These are phyloP conservation scores for Cardamine occulta DNA, from an alignment of 345 rosid genomes.

Conservation along the genomic window DNA sequence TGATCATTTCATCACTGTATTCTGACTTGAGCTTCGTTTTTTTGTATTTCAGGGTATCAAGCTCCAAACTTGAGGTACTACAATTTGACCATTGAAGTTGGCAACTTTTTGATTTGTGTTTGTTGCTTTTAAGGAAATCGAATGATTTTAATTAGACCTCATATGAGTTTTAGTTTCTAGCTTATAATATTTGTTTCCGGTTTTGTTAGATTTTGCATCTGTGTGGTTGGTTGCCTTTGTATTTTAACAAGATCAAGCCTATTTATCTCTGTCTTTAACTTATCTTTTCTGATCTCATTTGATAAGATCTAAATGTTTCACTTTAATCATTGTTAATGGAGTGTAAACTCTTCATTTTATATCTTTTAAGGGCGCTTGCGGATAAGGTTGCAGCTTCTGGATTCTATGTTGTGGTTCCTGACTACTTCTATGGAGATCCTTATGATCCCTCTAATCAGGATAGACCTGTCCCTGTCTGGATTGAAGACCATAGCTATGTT, in stretches of 20 bases:
- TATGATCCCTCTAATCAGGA: constrained; percentile 43
- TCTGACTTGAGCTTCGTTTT: constrained; percentile 10
- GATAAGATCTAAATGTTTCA: not conserved
- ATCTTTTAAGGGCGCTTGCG: constrained; percentile 60
- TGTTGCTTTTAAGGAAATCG: not conserved
- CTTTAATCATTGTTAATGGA: not conserved
- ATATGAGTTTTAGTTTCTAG: not conserved
- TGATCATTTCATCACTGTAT: constrained; percentile 5
- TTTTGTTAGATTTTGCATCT: not conserved
- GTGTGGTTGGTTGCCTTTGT: not conserved
- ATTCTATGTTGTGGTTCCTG: constrained; percentile 74
- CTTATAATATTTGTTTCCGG: not conserved
- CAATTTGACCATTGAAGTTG: not conserved
- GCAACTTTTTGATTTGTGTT: not conserved
- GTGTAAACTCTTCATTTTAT: not conserved
- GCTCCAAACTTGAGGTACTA: constrained; percentile 64
- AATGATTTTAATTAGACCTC: not conserved
- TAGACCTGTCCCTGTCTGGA: constrained; percentile 54
- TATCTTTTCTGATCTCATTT: not conserved
- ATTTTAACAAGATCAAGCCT: constrained; percentile 14
- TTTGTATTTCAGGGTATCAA: constrained; percentile 56
- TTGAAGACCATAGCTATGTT: constrained; percentile 66
- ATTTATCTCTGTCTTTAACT: not conserved
- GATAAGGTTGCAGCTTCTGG: constrained; percentile 83
- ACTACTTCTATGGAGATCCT: constrained; percentile 66